A percentile compares a stretch with the other conserved stretches of the same genome.
Conservation (phyloP, 441 rosid species). For the Viola pubescens region DNA sequence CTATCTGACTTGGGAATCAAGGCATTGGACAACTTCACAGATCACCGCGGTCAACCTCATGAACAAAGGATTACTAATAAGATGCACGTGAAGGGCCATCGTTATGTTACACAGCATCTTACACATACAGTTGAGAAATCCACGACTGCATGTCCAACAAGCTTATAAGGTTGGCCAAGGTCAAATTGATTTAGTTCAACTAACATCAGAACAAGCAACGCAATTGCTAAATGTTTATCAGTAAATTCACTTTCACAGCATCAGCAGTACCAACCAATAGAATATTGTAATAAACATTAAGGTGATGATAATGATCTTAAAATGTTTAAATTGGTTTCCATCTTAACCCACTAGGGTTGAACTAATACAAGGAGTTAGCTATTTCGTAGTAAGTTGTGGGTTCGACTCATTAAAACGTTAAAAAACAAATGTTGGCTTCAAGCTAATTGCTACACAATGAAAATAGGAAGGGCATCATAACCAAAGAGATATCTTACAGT, state of each 20-base stretch:
- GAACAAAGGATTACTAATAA: too few relatives aligned
- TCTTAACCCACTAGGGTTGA: too few relatives aligned
- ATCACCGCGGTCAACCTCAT: too few relatives aligned
- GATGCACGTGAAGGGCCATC: too few relatives aligned
- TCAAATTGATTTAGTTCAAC: neutral
- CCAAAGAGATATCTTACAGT: slow-evolving; percentile 34
- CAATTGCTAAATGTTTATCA: too few relatives aligned
- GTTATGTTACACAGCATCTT: neutral
- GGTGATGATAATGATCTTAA: neutral
- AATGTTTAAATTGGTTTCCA: neutral
- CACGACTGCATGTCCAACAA: slow-evolving; percentile 7
- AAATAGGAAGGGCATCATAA: slow-evolving; percentile 1
- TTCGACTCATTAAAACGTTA: too few relatives aligned
- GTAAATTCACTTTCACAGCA: neutral
- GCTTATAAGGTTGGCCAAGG: slow-evolving; percentile 4
- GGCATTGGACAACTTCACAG: neutral
- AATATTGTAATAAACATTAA: neutral
- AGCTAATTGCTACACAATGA: neutral
- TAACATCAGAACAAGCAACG: too few relatives aligned
- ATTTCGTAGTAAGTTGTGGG: too few relatives aligned
- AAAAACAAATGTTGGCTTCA: neutral
- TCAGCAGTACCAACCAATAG: neutral
- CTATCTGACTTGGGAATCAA: neutral
- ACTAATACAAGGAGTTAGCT: too few relatives aligned
- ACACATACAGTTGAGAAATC: slow-evolving; percentile 1